These are phyloP conservation scores for Hyaloperonospora brassicae DNA, from an alignment of 352 stramenopile species.

Conservation along the genomic window DNA sequence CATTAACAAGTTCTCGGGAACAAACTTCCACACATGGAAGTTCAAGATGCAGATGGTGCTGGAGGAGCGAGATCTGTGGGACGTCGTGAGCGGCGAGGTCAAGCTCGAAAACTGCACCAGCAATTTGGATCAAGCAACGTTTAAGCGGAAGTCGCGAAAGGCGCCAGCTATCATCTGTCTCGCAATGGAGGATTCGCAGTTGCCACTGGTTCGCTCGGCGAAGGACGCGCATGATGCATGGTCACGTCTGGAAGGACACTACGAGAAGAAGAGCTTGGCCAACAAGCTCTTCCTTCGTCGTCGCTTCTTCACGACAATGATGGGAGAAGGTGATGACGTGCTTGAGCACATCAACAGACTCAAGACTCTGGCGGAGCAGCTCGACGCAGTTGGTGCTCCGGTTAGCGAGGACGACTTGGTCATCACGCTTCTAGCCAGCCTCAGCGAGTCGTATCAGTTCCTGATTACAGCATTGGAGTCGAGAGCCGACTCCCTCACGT, in stretches of 20 bases:
- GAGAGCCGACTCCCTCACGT: neutral
- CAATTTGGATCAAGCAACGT: neutral
- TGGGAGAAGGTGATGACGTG: neutral
- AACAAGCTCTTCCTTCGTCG: constrained; percentile 1
- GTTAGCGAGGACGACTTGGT: neutral
- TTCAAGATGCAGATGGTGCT: no score
- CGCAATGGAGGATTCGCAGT: neutral
- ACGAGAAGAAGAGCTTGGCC: neutral
- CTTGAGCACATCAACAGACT: neutral
- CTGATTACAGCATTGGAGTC: no score
- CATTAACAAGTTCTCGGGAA: neutral
- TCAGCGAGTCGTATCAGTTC: no score
- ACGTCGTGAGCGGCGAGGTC: neutral
- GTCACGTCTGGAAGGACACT: no score
- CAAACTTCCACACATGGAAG: neutral
- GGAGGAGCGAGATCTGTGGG: neutral
- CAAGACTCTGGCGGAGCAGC: no score
- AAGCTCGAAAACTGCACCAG: neutral
- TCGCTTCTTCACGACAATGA: constrained; percentile 1
- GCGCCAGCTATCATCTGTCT: neutral
- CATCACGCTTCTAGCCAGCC: neutral
- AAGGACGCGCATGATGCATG: no score
- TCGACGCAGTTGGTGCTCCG: no score
- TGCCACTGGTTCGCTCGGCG: neutral
- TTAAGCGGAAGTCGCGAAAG: neutral